These are phyloP conservation scores for Elongisporangium prolatum DNA, from an alignment of 352 stramenopile species.

Conservation along the genomic window DNA sequence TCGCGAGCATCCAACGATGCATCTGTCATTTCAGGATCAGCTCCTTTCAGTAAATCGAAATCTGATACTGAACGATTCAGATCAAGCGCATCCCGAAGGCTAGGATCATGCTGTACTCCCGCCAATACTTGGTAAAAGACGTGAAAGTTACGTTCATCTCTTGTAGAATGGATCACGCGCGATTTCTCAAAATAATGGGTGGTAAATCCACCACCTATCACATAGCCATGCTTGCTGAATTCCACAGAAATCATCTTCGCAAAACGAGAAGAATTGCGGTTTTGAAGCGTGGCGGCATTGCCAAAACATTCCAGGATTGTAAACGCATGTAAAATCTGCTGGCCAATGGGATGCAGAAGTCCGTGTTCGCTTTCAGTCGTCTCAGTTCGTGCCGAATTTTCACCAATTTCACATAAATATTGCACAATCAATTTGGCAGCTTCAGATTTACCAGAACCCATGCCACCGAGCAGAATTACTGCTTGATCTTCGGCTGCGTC, in stretches of 20 bases:
- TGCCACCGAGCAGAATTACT: conserved; percentile 65
- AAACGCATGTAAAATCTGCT: conserved; percentile 80
- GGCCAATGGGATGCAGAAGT: conserved; percentile 65
- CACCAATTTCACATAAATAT: conserved; percentile 76
- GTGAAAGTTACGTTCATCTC: conserved; percentile 90
- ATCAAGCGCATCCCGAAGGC: conserved; percentile 58
- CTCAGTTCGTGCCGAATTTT: conserved; percentile 34
- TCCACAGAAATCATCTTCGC: conserved; percentile 84
- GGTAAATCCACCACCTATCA: conserved; percentile 77
- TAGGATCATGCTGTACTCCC: conserved; percentile 66
- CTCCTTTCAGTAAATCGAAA: conserved; percentile 56
- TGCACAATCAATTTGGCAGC: conserved; percentile 80
- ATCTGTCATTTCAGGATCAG: conserved; percentile 33
- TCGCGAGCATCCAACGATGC: conserved; percentile 56
- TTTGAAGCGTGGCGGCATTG: conserved; percentile 51
- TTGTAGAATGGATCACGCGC: conserved; percentile 70
- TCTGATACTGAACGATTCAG: conserved; percentile 52
- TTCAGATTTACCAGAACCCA: conserved; percentile 75
- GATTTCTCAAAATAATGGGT: conserved; percentile 82
- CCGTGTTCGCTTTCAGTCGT: conserved; percentile 36
- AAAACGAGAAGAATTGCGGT: conserved; percentile 73
- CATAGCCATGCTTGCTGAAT: conserved; percentile 69
- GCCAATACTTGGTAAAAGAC: conserved; percentile 91
- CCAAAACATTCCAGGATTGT: conserved; percentile 78
- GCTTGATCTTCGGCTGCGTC: conserved; percentile 76